Evolutionary conservation across 1,139 yeast species (phyloP).

Genomic region (Trichomonascaceae sp.): DNA sequence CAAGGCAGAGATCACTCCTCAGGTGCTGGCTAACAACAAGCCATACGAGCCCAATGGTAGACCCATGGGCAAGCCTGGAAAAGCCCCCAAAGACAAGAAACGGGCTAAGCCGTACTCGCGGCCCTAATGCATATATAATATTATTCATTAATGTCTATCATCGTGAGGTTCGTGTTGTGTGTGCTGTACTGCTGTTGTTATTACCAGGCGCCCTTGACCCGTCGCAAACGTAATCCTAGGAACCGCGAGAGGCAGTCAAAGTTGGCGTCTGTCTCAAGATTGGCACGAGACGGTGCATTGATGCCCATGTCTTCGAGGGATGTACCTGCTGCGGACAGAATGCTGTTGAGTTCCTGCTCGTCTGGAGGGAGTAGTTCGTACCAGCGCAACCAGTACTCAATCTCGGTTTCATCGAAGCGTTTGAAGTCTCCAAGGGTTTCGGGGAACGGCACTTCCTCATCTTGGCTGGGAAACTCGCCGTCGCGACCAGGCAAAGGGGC

Average conservation of each 20-base stretch:
- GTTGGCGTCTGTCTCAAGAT: conserved; percentile 33
- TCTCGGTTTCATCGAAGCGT: conserved; percentile 30
- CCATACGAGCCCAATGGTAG: too few species aligned
- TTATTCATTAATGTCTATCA: conserved; percentile 1
- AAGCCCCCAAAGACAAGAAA: too few species aligned
- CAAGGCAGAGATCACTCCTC: not conserved
- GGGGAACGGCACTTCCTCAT: conserved; percentile 38
- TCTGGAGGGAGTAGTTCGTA: conserved; percentile 38
- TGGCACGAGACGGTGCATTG: conserved; percentile 7
- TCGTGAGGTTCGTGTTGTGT: conserved; percentile 4
- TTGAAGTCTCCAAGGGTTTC: conserved; percentile 41
- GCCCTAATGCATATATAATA: conserved; percentile 3
- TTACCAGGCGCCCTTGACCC: conserved; percentile 40
- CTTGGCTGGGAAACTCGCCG: conserved; percentile 38
- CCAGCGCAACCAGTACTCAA: conserved; percentile 48
- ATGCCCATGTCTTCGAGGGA: conserved; percentile 29
- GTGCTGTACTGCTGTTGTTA: too few species aligned
- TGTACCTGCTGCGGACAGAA: conserved; percentile 21
- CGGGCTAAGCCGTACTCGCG: too few species aligned
- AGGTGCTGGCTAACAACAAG: not conserved
- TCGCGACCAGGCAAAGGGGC: conserved; percentile 55
- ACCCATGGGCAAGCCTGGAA: too few species aligned
- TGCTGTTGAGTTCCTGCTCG: conserved; percentile 19
- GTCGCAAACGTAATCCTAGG: conserved; percentile 48
- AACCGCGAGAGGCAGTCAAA: conserved; percentile 56